These are phyloP conservation scores for Globisporangium carolinianum DNA, from an alignment of 352 stramenopile species.

Conservation along the genomic window DNA sequence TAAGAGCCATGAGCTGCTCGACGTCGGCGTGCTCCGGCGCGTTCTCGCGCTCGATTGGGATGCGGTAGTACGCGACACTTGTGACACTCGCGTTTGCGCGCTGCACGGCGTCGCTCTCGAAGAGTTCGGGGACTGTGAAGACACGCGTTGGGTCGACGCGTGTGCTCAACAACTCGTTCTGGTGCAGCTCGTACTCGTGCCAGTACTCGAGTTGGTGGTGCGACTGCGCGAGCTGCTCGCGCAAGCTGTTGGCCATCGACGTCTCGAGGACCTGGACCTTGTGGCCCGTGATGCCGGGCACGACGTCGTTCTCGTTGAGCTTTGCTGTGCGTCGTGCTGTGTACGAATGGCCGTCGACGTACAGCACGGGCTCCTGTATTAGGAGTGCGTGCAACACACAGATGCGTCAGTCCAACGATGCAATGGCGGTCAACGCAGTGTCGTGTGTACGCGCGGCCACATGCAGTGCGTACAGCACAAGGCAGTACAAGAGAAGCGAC, in stretches of 20 bases:
- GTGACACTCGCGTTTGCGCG: constrained; percentile 29
- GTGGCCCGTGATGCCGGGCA: constrained; percentile 75
- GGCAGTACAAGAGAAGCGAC: not conserved
- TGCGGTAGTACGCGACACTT: constrained; percentile 55
- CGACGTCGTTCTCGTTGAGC: constrained; percentile 79
- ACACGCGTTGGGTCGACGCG: constrained; percentile 39
- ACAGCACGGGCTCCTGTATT: constrained; percentile 68
- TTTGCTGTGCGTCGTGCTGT: constrained; percentile 66
- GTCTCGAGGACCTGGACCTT: constrained; percentile 77
- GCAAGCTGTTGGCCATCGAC: constrained; percentile 72
- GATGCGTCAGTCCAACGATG: not conserved
- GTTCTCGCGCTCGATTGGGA: constrained; percentile 80
- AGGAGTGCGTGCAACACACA: not conserved
- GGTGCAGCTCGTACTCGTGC: constrained; percentile 53
- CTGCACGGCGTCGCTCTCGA: constrained; percentile 31
- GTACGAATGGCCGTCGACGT: constrained; percentile 66
- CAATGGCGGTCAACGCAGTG: no score
- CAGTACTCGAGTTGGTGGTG: constrained; percentile 73
- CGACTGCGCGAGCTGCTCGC: constrained; percentile 45
- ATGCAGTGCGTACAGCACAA: not conserved
- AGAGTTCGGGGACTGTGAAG: constrained; percentile 63
- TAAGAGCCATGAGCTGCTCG: constrained; percentile 56
- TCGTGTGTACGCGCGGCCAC: no score
- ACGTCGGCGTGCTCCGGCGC: constrained; percentile 70
- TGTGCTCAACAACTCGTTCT: constrained; percentile 51